These are phyloP conservation scores for Peterozyma toletana DNA, from an alignment of 805 yeast genomes.

Conservation along the genomic window DNA sequence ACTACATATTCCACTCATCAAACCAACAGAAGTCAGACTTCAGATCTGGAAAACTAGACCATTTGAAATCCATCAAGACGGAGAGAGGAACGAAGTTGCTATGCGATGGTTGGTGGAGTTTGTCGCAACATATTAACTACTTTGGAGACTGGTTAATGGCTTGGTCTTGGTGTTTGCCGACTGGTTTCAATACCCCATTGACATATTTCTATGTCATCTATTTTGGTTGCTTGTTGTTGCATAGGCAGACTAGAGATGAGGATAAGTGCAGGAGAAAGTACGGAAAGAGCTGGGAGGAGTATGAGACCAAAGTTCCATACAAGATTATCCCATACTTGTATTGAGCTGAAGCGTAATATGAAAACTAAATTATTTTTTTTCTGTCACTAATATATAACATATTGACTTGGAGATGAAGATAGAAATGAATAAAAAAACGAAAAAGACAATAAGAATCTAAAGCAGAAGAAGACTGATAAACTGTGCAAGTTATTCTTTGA, in stretches of 20 bases:
- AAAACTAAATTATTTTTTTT: not conserved
- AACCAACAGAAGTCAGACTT: conserved; percentile 82
- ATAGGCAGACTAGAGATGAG: conserved; percentile 89
- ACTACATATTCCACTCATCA: conserved; percentile 74
- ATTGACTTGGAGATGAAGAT: not conserved
- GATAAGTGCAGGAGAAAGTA: conserved; percentile 83
- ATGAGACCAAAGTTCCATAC: conserved; percentile 76
- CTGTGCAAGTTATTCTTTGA: no score
- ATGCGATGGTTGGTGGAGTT: conserved; percentile 94
- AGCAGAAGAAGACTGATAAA: no score
- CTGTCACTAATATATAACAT: not conserved
- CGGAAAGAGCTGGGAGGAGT: conserved; percentile 79
- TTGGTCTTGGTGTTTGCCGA: conserved; percentile 86
- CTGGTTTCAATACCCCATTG: conserved; percentile 73
- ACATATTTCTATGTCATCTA: conserved; percentile 85
- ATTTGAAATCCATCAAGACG: conserved; percentile 66
- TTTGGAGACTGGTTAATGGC: conserved; percentile 94
- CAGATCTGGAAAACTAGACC: conserved; percentile 65
- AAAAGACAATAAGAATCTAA: no score
- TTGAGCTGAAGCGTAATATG: conserved; percentile 22
- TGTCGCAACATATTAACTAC: conserved; percentile 89
- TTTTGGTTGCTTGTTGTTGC: conserved; percentile 75
- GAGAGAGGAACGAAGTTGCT: conserved; percentile 72
- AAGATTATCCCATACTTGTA: conserved; percentile 86
- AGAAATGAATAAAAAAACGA: no score